Base-by-base conservation (phyloP, 2,329 filamentous ascomycete genomes). In the Colletotrichum spaethianum region DNA sequence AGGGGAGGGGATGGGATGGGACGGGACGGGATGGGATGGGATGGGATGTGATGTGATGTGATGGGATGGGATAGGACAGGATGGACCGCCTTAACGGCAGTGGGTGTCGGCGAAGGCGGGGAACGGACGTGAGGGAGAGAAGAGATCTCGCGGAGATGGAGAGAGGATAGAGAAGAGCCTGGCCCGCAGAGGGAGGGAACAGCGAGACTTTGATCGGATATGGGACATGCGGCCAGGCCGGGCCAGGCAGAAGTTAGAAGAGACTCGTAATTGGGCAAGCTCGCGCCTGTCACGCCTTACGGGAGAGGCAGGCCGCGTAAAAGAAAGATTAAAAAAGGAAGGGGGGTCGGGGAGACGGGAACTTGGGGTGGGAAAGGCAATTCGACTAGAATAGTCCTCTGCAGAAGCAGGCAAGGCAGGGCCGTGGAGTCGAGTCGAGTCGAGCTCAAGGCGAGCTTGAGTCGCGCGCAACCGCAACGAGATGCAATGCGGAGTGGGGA, bases 171-270 rank as follows among this genome's bases (percentile, higher is more conserved):
- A 66, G 70, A 72, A 60, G 55, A 66, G 67, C 61, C 55, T 64
- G 67, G 55, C 55, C 67, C 55, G 55, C 55, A 36, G 69, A 72
- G 69, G 52, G 69, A 70, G 50, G 50, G 62, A 38, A 72, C 57
- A 52, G 67, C 65, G 70, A 66, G 67, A 70, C 67, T 70, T 70
- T 65, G 61, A 73, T 70, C 66, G 70, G 61, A 73, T 56, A 65
- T 73, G 70, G 70, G 56, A 70, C 57, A 59, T 28, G 31, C 61
- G 66, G 56, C 67, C 61, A 52, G 70, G 67, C 67, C 67, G 36
- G 70, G 56, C 67, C 61, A 70, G 53, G 40, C 66, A 60, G 61
- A 56, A 63, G 50, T 71, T 26, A 57, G 26, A 61, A 55, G 62
- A 66, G 38, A 26, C n/a, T 42, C 36, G 38, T 36, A 26, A 50